Evolutionary conservation across 2,329 filamentous ascomycete species (phyloP), one percentile per base, ranked within the genome.

Genomic region (Colletotrichum cordylinicola): DNA sequence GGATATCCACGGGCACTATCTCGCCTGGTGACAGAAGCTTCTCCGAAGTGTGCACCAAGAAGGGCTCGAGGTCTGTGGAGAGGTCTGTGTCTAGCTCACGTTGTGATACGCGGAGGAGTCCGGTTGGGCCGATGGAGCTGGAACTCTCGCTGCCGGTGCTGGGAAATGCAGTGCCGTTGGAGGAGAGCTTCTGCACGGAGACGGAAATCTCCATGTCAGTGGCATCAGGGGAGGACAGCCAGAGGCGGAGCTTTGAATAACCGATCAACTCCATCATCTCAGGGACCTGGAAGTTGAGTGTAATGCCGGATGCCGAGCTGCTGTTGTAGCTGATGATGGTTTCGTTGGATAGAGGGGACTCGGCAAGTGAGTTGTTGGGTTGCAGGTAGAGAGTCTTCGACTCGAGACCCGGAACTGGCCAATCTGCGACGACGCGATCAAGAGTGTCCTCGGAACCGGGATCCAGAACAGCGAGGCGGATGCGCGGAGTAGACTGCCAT

Each of bases 401-500:
- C n/a, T 55, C n/a, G 10, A 55, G 48, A 7, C 48, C 48, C n/a
- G 48, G 48, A 13, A 55, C 48, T 21, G 48, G 48, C 48, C 48
- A 55, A 13, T 55, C 48, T 21, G 48, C n/a, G n/a, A 24, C 48
- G 10, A 21, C 48, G 24, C n/a, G 48, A 24, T 15, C 24, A 10
- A 55, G 48, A 24, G 24, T 55, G 48, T 55, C 48, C 48, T 24
- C 48, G 4, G 48, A 6, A 13, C 48, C 48, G n/a, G 48, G 48
- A 24, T 55, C 48, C n/a, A 55, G 48, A 15, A 55, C 48, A 24
- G 48, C 48, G 21, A 21, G 85, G 8, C 87, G 83, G 2, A 89
- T 85, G 37, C 80, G 81, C 2, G 87, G 86, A 1, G 87, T 89
- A 48, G 83, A 81, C 74, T 88, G 85, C 86, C 86, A 89, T 15